Base-by-base conservation (phyloP, 1,284 basidiomycete genomes). In the Fomitopsis betulina region DNA sequence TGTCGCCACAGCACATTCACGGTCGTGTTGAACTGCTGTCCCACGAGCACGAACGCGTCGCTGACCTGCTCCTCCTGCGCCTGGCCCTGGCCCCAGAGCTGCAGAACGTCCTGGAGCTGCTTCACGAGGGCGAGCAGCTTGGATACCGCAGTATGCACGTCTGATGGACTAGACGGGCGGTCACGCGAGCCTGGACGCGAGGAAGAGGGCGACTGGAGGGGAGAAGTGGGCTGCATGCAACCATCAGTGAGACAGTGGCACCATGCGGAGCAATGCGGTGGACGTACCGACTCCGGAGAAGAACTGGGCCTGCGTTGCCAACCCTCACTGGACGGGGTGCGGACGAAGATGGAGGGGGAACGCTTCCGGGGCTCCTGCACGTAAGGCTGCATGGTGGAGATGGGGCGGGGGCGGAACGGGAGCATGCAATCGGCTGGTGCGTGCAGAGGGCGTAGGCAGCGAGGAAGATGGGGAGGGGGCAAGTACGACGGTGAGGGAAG, bases 21-120 rank as follows among this genome's bases (percentile, higher is more conserved):
- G 54, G 91, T 90, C 2, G 83, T 79, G 73, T 96, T 95, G 77
- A 98, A 96, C 65, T 96, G 89, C 68, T 93, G 92, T 38, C 94
- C 95, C n/a, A 98, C 83, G 62, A 87, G 83, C 56, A 99, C 93
- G 70, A 96, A 99, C 58, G 94, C 85, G 72, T 96, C 89, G 76
- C 92, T 95, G 64, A 98, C 94, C 69, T 94, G 79, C 19, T 78
- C 79, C 63, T 96, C 93, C 4, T 83, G 78, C 4, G 89, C 84
- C 38, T 84, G 76, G 1, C 83, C 79, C 2, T 79, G 67, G 49
- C 87, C 84, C 94, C 94, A 97, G 59, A 85, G 81, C 23, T 81
- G 84, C 52, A 99, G 80, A 0, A 85, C 78, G 54, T 93, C 88
- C 64, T 97, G 87, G 19, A 99, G 84, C 65, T 88, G 83, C 69